Evolutionary conservation across 1,284 basidiomycete genomes (phyloP).

Genomic region (Apiotrichum veenhuisii): DNA sequence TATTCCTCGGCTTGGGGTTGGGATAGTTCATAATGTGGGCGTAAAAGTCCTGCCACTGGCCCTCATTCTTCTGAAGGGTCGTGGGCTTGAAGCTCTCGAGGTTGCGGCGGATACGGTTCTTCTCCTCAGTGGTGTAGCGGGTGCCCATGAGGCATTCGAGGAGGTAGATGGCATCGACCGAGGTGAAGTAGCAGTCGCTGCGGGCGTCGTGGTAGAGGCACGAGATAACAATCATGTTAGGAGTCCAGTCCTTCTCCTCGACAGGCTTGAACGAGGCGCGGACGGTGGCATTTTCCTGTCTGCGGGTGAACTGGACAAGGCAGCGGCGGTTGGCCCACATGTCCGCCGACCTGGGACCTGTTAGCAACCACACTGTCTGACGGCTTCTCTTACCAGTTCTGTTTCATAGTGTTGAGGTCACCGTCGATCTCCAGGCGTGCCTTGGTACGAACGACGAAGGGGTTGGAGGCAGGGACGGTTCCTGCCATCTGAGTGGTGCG

Average conservation of each 20-base stretch:
- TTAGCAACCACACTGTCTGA: not conserved
- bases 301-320: conserved; percentile 55
- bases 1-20: conserved; percentile 88
- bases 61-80: conserved; percentile 82
- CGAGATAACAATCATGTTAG: conserved; percentile 58
- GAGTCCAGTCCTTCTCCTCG: conserved; percentile 49
- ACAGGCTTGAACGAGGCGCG: conserved; percentile 53
- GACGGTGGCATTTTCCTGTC: conserved; percentile 54
- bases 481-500: conserved; percentile 38
- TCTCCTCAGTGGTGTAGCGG: conserved; percentile 88
- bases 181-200: conserved; percentile 80
- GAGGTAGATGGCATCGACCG: conserved; percentile 90
- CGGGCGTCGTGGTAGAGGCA: conserved; percentile 84
- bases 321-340: conserved; percentile 54
- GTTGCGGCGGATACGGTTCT: conserved; percentile 91
- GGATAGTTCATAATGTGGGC: conserved; percentile 93
- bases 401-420: conserved; percentile 54
- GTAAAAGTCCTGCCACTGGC: conserved; percentile 62
- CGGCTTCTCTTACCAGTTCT: conserved; percentile 51
- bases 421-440: conserved; percentile 49
- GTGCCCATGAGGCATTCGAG: conserved; percentile 81
- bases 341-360: conserved; percentile 45
- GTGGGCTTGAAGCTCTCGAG: conserved; percentile 86
- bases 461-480: conserved; percentile 18
- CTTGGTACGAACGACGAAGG: conserved; percentile 28